These are phyloP conservation scores for Begonia masoniana DNA, from an alignment of 306 rosid genomes.

Conservation along the genomic window DNA sequence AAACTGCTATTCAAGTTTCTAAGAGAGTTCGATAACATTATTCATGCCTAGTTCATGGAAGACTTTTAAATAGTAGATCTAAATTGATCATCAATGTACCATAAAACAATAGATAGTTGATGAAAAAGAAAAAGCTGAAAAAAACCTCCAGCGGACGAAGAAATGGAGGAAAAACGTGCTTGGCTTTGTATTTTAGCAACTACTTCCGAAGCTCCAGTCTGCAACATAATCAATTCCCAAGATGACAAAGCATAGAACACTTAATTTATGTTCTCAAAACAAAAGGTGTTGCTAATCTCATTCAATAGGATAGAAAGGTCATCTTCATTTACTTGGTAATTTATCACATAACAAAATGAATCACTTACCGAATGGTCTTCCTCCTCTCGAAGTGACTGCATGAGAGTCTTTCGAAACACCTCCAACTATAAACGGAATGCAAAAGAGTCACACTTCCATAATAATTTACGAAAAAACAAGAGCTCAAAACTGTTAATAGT, in stretches of 20 bases:
- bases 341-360: background rate
- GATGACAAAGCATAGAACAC: constrained; percentile 5
- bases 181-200: constrained; percentile 32
- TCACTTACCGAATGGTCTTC: constrained; percentile 54
- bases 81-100: too few relatives aligned
- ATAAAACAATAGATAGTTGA: too few relatives aligned
- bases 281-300: background rate
- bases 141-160: constrained; percentile 47
- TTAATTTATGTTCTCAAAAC: constrained; percentile 6
- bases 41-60: too few relatives aligned
- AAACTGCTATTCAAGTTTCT: too few relatives aligned
- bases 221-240: background rate
- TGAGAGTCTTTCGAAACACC: constrained; percentile 76
- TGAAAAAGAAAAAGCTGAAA: background rate
- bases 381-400: constrained; percentile 79
- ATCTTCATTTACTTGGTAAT: background rate
- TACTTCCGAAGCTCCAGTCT: constrained; percentile 40
- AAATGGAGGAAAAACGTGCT: constrained; percentile 26
- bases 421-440: constrained; percentile 49
- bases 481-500: too few relatives aligned
- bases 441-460: constrained; percentile 3
- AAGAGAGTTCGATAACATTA: too few relatives aligned
- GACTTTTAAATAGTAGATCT: too few relatives aligned
- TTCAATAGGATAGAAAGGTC: constrained; percentile 1
- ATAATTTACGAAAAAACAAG: too few relatives aligned